These are phyloP conservation scores for Clavispora santaluciae DNA, from an alignment of 805 yeast species.

Conservation along the genomic window DNA sequence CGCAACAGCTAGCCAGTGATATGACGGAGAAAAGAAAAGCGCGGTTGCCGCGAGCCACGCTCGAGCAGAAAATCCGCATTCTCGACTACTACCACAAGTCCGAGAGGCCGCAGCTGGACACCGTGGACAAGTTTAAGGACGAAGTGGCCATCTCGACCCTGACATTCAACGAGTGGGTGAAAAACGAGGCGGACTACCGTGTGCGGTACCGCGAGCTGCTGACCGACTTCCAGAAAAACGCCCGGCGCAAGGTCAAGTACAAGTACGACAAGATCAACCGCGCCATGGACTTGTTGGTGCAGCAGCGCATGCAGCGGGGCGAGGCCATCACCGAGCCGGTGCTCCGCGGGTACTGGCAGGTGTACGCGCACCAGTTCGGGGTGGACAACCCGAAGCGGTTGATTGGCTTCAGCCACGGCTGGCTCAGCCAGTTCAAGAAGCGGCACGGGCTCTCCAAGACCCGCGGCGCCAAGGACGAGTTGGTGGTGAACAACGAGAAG, in stretches of 20 bases:
- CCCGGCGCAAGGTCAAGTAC: conserved; percentile 45
- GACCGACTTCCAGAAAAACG: conserved; percentile 24
- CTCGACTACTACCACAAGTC: conserved; percentile 46
- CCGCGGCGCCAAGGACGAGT: background rate
- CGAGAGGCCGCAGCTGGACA: conserved; percentile 51
- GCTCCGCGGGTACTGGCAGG: conserved; percentile 52
- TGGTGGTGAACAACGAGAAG: conserved; percentile 2
- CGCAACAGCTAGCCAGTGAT: background rate
- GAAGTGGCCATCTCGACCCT: conserved; percentile 54
- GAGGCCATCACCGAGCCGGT: conserved; percentile 52
- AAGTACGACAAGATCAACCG: conserved; percentile 55
- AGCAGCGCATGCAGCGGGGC: conserved; percentile 36
- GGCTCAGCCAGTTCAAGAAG: conserved; percentile 58
- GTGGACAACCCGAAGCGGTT: conserved; percentile 57
- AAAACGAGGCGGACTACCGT: conserved; percentile 48
- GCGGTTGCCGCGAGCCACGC: conserved; percentile 46
- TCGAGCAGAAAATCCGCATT: conserved; percentile 55
- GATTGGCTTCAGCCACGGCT: conserved; percentile 55
- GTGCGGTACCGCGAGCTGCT: conserved; percentile 35
- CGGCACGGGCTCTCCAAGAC: conserved; percentile 42
- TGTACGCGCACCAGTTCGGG: conserved; percentile 50
- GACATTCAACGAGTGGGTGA: conserved; percentile 58
- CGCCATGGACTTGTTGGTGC: conserved; percentile 54
- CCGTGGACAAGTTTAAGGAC: conserved; percentile 49
- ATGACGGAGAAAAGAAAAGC: conserved; percentile 1